Evolutionary conservation across 345 rosid species (phyloP).

Genomic region (Litchi chinensis): DNA sequence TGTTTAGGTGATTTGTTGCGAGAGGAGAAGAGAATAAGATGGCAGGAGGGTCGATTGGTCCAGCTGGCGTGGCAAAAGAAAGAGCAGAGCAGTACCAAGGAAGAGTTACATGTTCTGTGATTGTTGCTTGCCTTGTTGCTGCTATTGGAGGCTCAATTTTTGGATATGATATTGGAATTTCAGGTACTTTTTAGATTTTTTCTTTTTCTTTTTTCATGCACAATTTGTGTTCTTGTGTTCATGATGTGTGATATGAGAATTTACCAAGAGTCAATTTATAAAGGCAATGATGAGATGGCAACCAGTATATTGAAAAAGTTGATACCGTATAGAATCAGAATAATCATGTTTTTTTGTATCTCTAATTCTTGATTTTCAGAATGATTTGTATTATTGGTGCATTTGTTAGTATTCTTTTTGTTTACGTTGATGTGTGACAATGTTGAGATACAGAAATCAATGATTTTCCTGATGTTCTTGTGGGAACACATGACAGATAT

Average conservation of each 20-base stretch:
- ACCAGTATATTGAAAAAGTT: background rate
- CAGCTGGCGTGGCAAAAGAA: slow-evolving; percentile 81
- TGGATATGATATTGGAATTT: slow-evolving; percentile 91
- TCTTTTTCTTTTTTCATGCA: too few relatives aligned
- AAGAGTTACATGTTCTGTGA: slow-evolving; percentile 66
- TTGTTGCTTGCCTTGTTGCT: slow-evolving; percentile 69
- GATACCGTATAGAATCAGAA: background rate
- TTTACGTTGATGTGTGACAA: too few relatives aligned
- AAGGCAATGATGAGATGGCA: background rate
- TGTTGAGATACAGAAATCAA: too few relatives aligned
- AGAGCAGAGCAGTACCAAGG: slow-evolving; percentile 82
- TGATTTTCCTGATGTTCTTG: too few relatives aligned
- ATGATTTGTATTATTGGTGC: background rate
- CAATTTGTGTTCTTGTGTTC: background rate
- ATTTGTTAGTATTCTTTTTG: background rate
- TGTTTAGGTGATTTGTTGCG: slow-evolving; percentile 5
- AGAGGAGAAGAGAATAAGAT: slow-evolving; percentile 36
- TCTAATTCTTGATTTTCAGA: background rate
- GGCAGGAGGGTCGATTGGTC: slow-evolving; percentile 83
- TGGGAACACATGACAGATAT: background rate
- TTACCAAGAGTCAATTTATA: background rate
- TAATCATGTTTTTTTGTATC: background rate
- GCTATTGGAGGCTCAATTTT: slow-evolving; percentile 89
- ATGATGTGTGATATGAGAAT: slow-evolving; percentile 6
- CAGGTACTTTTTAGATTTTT: slow-evolving; percentile 45